phyloP scores from a whole-genome alignment of 164 flowering plant species.

The Platanus orientalis region DNA sequence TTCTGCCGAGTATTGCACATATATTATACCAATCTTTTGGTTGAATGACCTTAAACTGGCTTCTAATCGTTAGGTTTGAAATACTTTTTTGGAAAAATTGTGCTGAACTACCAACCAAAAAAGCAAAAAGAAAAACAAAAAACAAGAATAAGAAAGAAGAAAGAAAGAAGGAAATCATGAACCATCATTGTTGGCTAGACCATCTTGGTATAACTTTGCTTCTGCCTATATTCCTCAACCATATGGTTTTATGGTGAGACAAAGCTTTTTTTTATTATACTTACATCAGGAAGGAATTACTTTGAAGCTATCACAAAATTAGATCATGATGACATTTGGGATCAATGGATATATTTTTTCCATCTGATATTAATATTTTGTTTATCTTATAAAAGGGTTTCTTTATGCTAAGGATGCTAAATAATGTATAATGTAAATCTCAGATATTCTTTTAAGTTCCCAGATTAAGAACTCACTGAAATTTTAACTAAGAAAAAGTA shows the following conservation, averaged over 20 bases:
- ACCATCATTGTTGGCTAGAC: background rate
- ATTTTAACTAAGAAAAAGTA: slow-evolving; percentile 51
- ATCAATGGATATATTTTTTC: background rate
- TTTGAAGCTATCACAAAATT: background rate
- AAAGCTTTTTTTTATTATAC: background rate
- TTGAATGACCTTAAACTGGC: no score
- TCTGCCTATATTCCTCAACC: background rate
- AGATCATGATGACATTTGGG: background rate
- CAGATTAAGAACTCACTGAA: slow-evolving; percentile 27
- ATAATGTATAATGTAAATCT: slow-evolving; percentile 6
- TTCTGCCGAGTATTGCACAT: no score
- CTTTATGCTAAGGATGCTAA: background rate
- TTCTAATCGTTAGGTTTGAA: no score
- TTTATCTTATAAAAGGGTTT: no score
- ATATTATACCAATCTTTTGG: no score
- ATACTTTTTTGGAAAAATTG: no score
- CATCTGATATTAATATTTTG: no score
- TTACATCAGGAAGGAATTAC: background rate
- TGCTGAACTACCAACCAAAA: no score
- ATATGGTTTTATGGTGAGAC: background rate
- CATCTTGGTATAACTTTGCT: background rate
- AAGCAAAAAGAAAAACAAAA: no score
- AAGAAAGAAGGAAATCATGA: background rate
- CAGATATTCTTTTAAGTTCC: slow-evolving; percentile 8
- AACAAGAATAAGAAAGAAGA: no score